A percentile compares a stretch with the other conserved stretches of the same genome.
Conservation (phyloP, 805 yeast genomes). For the Ogataea populi-albae region DNA sequence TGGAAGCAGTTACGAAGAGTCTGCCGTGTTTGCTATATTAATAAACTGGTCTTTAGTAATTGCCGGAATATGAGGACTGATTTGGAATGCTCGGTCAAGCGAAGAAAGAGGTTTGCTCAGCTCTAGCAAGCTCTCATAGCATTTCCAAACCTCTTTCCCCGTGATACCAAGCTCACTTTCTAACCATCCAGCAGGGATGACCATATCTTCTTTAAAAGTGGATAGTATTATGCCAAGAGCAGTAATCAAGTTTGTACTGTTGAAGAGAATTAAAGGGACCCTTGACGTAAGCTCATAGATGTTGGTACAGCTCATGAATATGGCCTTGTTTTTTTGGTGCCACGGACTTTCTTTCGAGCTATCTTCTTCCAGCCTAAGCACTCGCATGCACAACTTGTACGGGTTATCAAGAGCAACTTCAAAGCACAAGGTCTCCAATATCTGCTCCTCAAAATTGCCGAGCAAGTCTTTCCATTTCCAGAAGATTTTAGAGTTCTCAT, state of each 20-base stretch:
- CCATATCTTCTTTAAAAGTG: constrained; percentile 18
- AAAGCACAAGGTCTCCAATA: constrained; percentile 44
- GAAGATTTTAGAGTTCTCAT: constrained; percentile 45
- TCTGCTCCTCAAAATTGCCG: constrained; percentile 42
- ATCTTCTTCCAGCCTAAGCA: constrained; percentile 22
- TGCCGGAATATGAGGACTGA: constrained; percentile 23
- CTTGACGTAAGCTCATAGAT: constrained; percentile 29
- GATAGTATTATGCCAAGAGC: constrained; percentile 25
- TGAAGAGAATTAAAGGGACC: constrained; percentile 29
- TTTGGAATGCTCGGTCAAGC: constrained; percentile 25
- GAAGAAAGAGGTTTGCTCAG: constrained; percentile 17
- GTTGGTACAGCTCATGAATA: constrained; percentile 25
- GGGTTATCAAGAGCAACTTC: constrained; percentile 46
- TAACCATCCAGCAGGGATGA: constrained; percentile 18
- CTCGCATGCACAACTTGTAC: constrained; percentile 29
- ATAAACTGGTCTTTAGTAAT: constrained; percentile 17
- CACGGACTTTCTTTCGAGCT: constrained; percentile 13
- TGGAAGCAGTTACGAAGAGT: constrained; percentile 1
- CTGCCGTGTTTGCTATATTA: constrained; percentile 8
- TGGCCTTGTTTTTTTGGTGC: constrained; percentile 15
- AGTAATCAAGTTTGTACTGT: constrained; percentile 22
- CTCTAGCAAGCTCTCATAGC: constrained; percentile 22
- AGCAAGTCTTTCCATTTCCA: constrained; percentile 51
- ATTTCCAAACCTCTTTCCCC: constrained; percentile 21
- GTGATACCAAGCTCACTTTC: constrained; percentile 13